These are phyloP conservation scores for Coemansia sp. DNA, from an alignment of 192 early-diverging fungal genomes.

Conservation along the genomic window DNA sequence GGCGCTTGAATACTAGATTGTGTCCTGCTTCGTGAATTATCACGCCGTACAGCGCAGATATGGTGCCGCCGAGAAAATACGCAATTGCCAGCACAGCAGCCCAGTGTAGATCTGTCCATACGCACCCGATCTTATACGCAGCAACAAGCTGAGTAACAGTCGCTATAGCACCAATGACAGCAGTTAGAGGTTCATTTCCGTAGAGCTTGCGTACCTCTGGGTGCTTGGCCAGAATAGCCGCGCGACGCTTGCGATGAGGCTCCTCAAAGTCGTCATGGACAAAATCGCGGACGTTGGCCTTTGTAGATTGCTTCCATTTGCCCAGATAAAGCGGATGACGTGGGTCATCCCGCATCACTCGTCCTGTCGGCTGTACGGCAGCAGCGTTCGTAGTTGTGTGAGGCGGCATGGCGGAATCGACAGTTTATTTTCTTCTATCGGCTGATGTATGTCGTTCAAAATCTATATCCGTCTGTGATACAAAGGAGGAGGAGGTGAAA, in stretches of 20 bases:
- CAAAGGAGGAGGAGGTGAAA: neutral
- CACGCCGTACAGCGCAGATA: constrained; percentile 80
- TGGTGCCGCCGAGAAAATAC: constrained; percentile 82
- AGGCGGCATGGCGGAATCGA: constrained; percentile 23
- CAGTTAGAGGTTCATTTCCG: constrained; percentile 77
- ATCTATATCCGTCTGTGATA: neutral
- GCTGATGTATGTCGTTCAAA: neutral
- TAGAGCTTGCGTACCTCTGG: constrained; percentile 87
- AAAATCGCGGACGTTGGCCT: constrained; percentile 64
- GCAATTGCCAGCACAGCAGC: constrained; percentile 58
- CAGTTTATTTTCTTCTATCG: neutral
- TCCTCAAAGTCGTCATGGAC: constrained; percentile 88
- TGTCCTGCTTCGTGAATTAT: constrained; percentile 93
- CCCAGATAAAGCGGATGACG: constrained; percentile 80
- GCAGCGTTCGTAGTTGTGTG: constrained; percentile 24
- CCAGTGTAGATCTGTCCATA: constrained; percentile 64
- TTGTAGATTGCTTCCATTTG: constrained; percentile 73
- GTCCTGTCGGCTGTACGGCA: constrained; percentile 6
- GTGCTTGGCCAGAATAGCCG: constrained; percentile 81
- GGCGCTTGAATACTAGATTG: constrained; percentile 71
- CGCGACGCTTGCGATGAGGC: constrained; percentile 87
- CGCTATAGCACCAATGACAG: constrained; percentile 62
- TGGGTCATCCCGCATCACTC: constrained; percentile 31
- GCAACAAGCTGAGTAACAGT: constrained; percentile 67
- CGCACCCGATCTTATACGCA: constrained; percentile 73